These are phyloP conservation scores for Nothophoma quercina DNA, from an alignment of 2,329 filamentous ascomycete species.

Conservation along the genomic window DNA sequence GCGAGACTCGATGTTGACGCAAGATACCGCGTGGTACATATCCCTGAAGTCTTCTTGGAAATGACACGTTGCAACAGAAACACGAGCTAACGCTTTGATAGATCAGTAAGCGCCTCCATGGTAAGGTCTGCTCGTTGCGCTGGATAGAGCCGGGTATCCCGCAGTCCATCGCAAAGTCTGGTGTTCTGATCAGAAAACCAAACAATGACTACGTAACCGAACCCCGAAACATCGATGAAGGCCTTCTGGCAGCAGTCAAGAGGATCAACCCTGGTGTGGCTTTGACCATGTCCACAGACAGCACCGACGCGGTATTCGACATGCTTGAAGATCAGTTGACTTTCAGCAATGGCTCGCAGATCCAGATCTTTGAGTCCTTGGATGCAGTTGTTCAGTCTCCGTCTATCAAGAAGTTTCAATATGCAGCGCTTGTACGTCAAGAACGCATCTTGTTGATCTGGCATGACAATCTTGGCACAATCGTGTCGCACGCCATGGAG, in stretches of 20 bases:
- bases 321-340: constrained; percentile 50
- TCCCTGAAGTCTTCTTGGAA: too few relatives aligned
- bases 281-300: constrained; percentile 59
- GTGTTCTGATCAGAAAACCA: constrained; percentile 73
- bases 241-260: constrained; percentile 54
- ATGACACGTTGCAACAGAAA: too few relatives aligned
- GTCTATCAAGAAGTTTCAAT: constrained; percentile 78
- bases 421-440: constrained; percentile 76
- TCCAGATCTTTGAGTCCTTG: constrained; percentile 78
- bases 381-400: constrained; percentile 74
- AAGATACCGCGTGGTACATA: background rate
- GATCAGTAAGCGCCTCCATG: constrained; percentile 41
- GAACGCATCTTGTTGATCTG: constrained; percentile 76
- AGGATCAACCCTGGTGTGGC: constrained; percentile 57
- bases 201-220: constrained; percentile 71
- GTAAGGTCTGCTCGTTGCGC: constrained; percentile 33
- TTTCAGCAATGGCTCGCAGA: constrained; percentile 74
- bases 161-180: constrained; percentile 53
- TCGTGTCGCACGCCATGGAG: constrained; percentile 70
- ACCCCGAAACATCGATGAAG: constrained; percentile 49
- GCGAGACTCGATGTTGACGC: background rate
- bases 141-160: constrained; percentile 28
- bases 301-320: constrained; percentile 56
- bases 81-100: constrained; percentile 7
- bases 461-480: constrained; percentile 77